Evolutionary conservation across 2,329 filamentous ascomycete species (phyloP).

Genomic region (Trichoderma citrinoviride): DNA sequence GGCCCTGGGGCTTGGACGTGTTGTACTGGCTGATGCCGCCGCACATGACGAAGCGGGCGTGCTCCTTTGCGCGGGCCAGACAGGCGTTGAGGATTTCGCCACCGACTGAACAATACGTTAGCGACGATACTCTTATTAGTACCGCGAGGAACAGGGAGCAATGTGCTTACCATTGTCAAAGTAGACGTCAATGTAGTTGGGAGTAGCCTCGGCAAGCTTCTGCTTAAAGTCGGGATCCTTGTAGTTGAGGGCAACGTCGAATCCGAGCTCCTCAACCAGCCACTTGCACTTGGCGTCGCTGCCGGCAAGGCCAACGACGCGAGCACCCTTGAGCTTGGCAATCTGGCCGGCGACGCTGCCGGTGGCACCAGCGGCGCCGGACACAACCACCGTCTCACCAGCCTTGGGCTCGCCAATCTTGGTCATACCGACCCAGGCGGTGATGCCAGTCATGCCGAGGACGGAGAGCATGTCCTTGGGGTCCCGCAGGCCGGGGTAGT

Average conservation of each 20-base stretch:
- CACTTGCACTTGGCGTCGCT: conserved; percentile 65
- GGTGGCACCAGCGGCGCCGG: conserved; percentile 74
- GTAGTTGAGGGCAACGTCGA: conserved; percentile 68
- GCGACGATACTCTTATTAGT: not conserved
- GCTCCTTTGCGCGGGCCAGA: conserved; percentile 58
- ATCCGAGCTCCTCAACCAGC: conserved; percentile 62
- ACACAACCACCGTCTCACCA: conserved; percentile 74
- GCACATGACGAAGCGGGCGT: conserved; percentile 68
- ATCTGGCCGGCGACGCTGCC: conserved; percentile 76
- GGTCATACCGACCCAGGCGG: conserved; percentile 72
- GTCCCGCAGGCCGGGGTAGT: conserved; percentile 41
- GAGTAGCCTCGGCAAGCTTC: conserved; percentile 59
- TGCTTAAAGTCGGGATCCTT: conserved; percentile 60
- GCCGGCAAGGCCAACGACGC: conserved; percentile 64
- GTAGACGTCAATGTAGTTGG: conserved; percentile 63
- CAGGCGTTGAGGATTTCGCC: conserved; percentile 68
- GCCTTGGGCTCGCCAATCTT: conserved; percentile 65
- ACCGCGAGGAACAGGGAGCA: not conserved
- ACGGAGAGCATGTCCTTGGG: conserved; percentile 61
- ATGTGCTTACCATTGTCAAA: conserved; percentile 59
- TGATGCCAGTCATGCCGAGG: conserved; percentile 66
- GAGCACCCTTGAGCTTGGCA: conserved; percentile 65
- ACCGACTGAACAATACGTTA: conserved; percentile 46
- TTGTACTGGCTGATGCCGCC: conserved; percentile 71
- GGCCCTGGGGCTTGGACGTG: conserved; percentile 51